phyloP scores from a whole-genome alignment of 2,329 filamentous ascomycete species.

The Penicillium hordei region DNA sequence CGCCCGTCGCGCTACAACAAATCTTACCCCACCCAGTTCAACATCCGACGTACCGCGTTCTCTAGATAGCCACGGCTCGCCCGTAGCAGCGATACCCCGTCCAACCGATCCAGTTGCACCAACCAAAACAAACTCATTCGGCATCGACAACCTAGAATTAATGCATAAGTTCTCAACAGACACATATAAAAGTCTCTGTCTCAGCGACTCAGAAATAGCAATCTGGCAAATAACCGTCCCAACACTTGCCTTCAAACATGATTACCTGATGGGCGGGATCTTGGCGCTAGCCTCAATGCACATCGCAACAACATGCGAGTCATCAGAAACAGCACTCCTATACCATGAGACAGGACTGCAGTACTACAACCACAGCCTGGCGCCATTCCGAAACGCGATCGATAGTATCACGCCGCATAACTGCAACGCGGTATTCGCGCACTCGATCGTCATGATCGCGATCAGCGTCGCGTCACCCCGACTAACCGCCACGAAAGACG shows the following conservation, averaged over 20 bases:
- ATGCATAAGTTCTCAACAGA: constrained; percentile 52
- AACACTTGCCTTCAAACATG: constrained; percentile 34
- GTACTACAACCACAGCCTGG: constrained; percentile 28
- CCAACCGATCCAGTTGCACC: background rate
- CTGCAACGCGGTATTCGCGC: constrained; percentile 31
- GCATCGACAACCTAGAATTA: constrained; percentile 45
- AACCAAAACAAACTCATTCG: constrained; percentile 2
- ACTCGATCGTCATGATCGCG: constrained; percentile 30
- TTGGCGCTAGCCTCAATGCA: constrained; percentile 40
- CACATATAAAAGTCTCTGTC: constrained; percentile 44
- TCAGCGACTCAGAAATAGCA: constrained; percentile 23
- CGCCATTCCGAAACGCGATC: constrained; percentile 29
- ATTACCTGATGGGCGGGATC: constrained; percentile 39
- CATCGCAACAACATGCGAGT: constrained; percentile 29
- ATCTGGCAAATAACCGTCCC: constrained; percentile 39
- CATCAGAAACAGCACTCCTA: constrained; percentile 7
- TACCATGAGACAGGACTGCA: constrained; percentile 31
- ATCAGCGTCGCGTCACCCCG: constrained; percentile 29
- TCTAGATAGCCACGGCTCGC: background rate
- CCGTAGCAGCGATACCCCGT: background rate
- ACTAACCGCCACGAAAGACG: constrained; percentile 16
- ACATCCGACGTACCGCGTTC: background rate
- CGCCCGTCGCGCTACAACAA: background rate
- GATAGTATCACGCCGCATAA: constrained; percentile 29
- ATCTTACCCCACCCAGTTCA: background rate